A percentile compares a stretch with the other conserved stretches of the same genome.
Evolutionary conservation across 169 alveolate genomes (phyloP).

Genomic region (Eimeria acervulina): DNA sequence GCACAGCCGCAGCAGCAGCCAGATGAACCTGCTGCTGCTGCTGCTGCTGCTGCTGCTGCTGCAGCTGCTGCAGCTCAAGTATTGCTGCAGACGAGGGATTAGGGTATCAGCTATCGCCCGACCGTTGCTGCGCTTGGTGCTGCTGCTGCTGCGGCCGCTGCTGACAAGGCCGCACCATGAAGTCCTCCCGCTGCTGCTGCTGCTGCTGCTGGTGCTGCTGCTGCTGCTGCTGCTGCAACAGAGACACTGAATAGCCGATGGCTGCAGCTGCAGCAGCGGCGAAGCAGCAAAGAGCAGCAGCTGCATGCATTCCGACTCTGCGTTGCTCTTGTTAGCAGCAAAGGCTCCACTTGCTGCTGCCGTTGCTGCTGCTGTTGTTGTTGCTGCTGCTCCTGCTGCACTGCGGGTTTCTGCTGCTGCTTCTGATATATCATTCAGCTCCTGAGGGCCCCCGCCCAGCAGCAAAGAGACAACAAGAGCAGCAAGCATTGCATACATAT

Average conservation of each 20-base stretch:
- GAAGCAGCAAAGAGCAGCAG: no score
- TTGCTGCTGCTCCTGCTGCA: background rate
- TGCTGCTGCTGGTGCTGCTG: background rate
- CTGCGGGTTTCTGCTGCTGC: background rate
- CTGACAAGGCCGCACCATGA: background rate
- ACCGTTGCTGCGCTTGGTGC: background rate
- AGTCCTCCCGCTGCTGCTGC: background rate
- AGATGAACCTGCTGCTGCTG: background rate
- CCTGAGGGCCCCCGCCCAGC: no score
- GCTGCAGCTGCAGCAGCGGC: no score
- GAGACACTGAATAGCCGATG: background rate
- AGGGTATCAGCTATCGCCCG: background rate
- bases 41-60: no score
- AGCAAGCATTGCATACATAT: no score
- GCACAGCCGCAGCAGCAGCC: background rate
- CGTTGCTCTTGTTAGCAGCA: no score
- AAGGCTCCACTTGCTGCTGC: no score
- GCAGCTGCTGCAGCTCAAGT: background rate
- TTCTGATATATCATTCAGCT: background rate
- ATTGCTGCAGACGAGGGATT: background rate
- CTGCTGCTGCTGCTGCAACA: background rate
- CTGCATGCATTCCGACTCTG: no score
- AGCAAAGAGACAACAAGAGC: no score
- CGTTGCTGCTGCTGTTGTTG: background rate
- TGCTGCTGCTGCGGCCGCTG: slow-evolving; percentile 10